Evolutionary conservation across 208 protist species (phyloP).

Genomic region (Acanthamoeba rhysodes): DNA sequence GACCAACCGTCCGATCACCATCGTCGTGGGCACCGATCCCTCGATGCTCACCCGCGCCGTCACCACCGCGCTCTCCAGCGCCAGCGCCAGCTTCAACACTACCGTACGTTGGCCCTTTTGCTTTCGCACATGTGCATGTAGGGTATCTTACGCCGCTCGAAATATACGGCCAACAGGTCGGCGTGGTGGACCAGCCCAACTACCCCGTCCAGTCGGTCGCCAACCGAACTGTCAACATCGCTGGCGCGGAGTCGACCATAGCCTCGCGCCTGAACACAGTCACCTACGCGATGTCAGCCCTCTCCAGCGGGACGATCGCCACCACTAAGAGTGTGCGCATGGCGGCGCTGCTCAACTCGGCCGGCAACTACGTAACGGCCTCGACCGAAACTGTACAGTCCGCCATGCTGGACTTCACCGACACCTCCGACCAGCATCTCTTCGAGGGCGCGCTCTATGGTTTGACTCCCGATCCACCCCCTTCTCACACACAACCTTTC

Average conservation of each 20-base stretch:
- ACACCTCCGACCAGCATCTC: neutral
- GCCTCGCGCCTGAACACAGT: neutral
- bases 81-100: neutral
- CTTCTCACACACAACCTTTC: neutral
- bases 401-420: neutral
- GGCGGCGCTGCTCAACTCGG: constrained; percentile 5
- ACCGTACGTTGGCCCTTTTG: neutral
- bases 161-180: neutral
- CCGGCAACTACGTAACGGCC: neutral
- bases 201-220: neutral
- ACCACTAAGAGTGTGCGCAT: neutral
- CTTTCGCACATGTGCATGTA: neutral
- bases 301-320: neutral
- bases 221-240: neutral
- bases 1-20: neutral
- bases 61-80: neutral
- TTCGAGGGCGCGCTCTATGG: neutral
- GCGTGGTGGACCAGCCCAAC: neutral
- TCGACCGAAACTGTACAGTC: neutral
- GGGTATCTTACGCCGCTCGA: no score
- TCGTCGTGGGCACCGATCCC: neutral
- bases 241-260: neutral
- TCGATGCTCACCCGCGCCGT: neutral
- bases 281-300: neutral
- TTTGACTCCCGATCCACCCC: neutral